A percentile compares a stretch with the other conserved stretches of the same genome.
phyloP scores from a whole-genome alignment of 2,329 filamentous ascomycete species.

The Cladosporium phlei region DNA sequence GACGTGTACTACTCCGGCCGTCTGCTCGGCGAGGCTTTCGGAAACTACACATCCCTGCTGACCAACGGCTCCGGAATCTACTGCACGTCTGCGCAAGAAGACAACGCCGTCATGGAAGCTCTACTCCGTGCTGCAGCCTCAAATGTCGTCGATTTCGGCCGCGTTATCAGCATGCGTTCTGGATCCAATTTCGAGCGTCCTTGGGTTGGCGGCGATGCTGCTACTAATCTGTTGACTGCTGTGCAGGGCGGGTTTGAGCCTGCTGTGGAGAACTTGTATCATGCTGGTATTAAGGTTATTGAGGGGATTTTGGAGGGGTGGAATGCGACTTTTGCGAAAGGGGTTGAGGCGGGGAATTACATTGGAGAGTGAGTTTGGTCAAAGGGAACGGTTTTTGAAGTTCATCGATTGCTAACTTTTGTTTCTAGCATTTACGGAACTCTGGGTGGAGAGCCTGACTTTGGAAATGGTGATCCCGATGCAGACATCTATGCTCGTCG shows the following conservation, averaged over 20 bases:
- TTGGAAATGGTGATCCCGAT: neutral
- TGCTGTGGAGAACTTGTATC: conserved; percentile 62
- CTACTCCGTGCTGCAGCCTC: conserved; percentile 56
- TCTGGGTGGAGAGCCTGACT: neutral
- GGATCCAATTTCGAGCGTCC: conserved; percentile 69
- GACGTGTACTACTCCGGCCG: conserved; percentile 67
- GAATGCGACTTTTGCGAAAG: conserved; percentile 54
- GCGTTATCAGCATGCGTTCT: conserved; percentile 64
- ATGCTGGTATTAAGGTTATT: conserved; percentile 61
- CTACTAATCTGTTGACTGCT: conserved; percentile 55
- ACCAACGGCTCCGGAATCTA: conserved; percentile 66
- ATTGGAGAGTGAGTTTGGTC: conserved; percentile 31
- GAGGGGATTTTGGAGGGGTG: conserved; percentile 59
- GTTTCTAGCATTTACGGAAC: neutral
- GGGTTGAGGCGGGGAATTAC: conserved; percentile 59
- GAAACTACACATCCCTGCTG: conserved; percentile 57
- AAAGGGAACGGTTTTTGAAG: neutral
- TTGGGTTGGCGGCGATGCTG: conserved; percentile 52
- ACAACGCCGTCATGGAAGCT: conserved; percentile 64
- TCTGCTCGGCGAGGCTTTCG: conserved; percentile 59
- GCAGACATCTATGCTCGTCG: neutral
- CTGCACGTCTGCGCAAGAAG: conserved; percentile 69
- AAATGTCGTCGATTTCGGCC: conserved; percentile 58
- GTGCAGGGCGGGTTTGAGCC: conserved; percentile 61
- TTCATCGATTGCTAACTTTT: neutral